phyloP scores from a whole-genome alignment of 2,329 filamentous ascomycete species.

The Hypoxylon sp. region DNA sequence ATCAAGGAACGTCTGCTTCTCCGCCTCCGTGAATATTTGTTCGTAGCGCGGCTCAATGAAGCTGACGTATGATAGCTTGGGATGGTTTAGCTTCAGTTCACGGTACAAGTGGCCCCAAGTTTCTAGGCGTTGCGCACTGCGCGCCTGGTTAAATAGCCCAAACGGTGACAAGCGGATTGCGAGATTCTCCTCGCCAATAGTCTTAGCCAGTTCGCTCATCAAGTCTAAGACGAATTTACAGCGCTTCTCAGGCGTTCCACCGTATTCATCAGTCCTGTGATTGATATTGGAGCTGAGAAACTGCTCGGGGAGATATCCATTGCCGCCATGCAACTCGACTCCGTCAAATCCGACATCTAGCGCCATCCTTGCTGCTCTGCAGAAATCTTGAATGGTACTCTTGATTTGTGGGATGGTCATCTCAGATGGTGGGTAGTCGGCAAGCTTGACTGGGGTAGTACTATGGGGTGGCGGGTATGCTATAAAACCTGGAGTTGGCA shows the following conservation, averaged over 20 bases:
- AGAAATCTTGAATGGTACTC: conserved; percentile 33
- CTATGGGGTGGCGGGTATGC: conserved; percentile 19
- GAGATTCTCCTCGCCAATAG: conserved; percentile 63
- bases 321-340: conserved; percentile 51
- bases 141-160: conserved; percentile 9
- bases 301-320: conserved; percentile 68
- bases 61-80: conserved; percentile 14
- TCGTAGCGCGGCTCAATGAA: conserved; percentile 17
- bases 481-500: conserved; percentile 2
- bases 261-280: conserved; percentile 67
- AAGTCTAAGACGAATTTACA: conserved; percentile 67
- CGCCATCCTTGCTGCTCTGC: conserved; percentile 43
- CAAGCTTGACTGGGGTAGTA: conserved; percentile 4
- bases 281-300: conserved; percentile 70
- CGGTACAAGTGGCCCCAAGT: conserved; percentile 14
- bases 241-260: conserved; percentile 69
- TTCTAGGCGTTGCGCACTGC: conserved; percentile 16
- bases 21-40: conserved; percentile 7
- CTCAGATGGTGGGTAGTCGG: conserved; percentile 11
- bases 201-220: conserved; percentile 63
- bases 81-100: conserved; percentile 6
- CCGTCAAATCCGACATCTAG: conserved; percentile 40
- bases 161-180: conserved; percentile 61
- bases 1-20: conserved; percentile 11
- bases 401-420: conserved; percentile 32